Conservation (phyloP, 306 rosid species). For the Prunus davidiana region DNA sequence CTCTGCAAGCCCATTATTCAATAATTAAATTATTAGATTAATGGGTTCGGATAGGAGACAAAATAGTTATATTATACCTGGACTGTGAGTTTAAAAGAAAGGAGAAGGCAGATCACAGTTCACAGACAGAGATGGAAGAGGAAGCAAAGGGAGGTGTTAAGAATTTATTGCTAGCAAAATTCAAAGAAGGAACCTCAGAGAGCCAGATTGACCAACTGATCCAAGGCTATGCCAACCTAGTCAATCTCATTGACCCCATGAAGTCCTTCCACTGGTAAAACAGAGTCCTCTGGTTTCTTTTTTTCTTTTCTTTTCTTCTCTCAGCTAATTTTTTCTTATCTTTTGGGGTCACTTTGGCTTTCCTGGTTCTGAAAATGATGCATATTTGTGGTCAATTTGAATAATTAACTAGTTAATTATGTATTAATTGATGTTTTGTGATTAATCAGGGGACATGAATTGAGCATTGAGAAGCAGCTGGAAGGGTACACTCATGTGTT, state of each 20-base stretch:
- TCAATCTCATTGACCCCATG: constrained; percentile 56
- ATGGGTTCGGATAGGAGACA: too few species aligned
- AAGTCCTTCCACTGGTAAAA: constrained; percentile 68
- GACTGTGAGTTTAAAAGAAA: too few species aligned
- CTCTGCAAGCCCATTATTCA: too few species aligned
- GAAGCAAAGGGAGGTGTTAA: constrained; percentile 62
- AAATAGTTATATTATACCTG: too few species aligned
- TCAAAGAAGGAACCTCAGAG: constrained; percentile 51
- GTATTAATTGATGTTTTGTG: not conserved
- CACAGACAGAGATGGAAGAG: constrained; percentile 8
- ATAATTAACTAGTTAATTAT: too few species aligned
- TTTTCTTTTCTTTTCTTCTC: too few species aligned
- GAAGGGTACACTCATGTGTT: constrained; percentile 79
- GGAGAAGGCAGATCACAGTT: too few species aligned
- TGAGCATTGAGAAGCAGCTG: constrained; percentile 66
- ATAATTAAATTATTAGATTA: too few species aligned
- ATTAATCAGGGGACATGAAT: constrained; percentile 57
- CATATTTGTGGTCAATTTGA: too few species aligned
- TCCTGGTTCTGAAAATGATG: too few species aligned
- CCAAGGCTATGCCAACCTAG: constrained; percentile 58
- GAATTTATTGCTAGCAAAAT: constrained; percentile 55
- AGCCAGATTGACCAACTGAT: constrained; percentile 44
- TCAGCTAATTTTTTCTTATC: not conserved
- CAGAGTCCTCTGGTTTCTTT: too few species aligned
- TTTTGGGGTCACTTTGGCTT: too few species aligned